Percentiles rank a stretch among this genome's conserved stretches.
Conservation (phyloP, 306 rosid species). For the Gillenia trifoliata region DNA sequence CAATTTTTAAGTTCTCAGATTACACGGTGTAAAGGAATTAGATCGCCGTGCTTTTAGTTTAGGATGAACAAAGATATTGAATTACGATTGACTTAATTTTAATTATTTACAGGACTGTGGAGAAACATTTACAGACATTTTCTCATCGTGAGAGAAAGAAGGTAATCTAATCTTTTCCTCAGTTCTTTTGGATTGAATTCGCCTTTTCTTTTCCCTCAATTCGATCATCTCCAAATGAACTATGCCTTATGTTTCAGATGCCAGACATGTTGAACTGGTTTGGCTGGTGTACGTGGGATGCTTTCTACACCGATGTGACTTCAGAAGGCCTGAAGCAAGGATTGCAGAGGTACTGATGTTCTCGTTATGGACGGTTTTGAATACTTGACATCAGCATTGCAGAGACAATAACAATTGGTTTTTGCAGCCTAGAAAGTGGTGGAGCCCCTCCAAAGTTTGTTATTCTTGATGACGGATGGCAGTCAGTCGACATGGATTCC, state of each 20-base stretch:
- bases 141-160: slow-evolving; percentile 80
- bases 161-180: slow-evolving; percentile 26
- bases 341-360: slow-evolving; percentile 48
- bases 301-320: slow-evolving; percentile 77
- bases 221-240: background rate
- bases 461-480: slow-evolving; percentile 92
- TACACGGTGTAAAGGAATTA: background rate
- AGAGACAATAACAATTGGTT: background rate
- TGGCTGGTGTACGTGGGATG: slow-evolving; percentile 99
- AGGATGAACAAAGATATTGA: background rate
- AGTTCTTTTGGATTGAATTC: background rate
- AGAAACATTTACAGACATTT: slow-evolving; percentile 76
- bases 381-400: background rate
- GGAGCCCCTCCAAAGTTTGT: slow-evolving; percentile 80
- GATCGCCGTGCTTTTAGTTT: background rate
- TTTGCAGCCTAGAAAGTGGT: slow-evolving; percentile 62
- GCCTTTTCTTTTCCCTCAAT: background rate
- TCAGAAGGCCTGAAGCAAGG: slow-evolving; percentile 83
- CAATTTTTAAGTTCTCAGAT: background rate
- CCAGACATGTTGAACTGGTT: slow-evolving; percentile 93
- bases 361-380: background rate
- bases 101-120: slow-evolving; percentile 52
- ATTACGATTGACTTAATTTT: slow-evolving; percentile 4
- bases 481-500: slow-evolving; percentile 60
- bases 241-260: slow-evolving; percentile 47